Evolutionary conservation across 2,329 filamentous ascomycete genomes (phyloP).

Genomic region (Fusarium tupiense): DNA sequence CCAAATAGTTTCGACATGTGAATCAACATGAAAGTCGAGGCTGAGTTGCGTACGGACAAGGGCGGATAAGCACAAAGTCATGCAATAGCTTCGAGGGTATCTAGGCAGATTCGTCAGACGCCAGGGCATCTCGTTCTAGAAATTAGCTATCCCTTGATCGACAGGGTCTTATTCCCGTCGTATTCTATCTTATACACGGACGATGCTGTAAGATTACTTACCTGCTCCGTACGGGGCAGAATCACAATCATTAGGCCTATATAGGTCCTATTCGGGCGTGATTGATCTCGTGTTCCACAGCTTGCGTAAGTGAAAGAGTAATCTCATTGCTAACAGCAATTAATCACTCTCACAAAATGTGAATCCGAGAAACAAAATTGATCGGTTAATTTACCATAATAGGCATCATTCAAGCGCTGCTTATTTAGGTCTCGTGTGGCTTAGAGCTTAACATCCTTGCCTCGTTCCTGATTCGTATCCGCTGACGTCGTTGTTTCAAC

Average conservation of each 20-base stretch:
- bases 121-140: not conserved
- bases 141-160: not conserved
- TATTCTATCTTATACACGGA: not conserved
- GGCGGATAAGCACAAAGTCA: not conserved
- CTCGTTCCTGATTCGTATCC: conserved; percentile 21
- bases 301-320: not conserved
- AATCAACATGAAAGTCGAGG: not conserved
- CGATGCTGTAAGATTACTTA: not conserved
- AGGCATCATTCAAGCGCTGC: not conserved
- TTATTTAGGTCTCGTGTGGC: conserved; percentile 4
- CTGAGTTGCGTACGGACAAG: not conserved
- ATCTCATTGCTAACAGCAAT: not conserved
- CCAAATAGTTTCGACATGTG: not conserved
- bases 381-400: not conserved
- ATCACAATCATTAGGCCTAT: not conserved
- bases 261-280: not conserved
- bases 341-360: not conserved
- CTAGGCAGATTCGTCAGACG: not conserved
- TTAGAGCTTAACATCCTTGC: conserved; percentile 5
- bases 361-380: not conserved
- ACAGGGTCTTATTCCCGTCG: conserved; percentile 15
- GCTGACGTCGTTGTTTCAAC: conserved; percentile 28
- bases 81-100: not conserved
- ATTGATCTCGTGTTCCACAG: not conserved
- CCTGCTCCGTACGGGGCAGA: not conserved